Evolutionary conservation across 2,329 filamentous ascomycete species (phyloP).

Genomic region (Fusarium sp.): DNA sequence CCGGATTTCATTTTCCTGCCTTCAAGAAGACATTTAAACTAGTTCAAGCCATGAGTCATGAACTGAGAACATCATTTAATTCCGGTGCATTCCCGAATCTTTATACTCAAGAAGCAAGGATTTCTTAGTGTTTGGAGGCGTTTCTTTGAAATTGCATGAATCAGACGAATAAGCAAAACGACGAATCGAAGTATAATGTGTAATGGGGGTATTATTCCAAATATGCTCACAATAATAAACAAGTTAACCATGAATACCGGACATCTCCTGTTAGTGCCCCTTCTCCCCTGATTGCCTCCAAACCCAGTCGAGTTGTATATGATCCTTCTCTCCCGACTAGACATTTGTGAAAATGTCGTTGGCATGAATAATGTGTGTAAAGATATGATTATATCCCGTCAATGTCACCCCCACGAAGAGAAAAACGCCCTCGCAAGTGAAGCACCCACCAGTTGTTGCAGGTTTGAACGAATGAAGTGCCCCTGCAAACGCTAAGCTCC

Average conservation of each 20-base stretch:
- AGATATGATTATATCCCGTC: slow-evolving; percentile 29
- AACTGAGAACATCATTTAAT: neutral
- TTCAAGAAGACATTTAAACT: neutral
- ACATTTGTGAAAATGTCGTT: slow-evolving; percentile 28
- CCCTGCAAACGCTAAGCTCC: slow-evolving; percentile 35
- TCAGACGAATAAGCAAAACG: neutral
- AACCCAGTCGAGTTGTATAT: slow-evolving; percentile 28
- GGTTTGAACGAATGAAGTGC: slow-evolving; percentile 35
- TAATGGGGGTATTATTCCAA: slow-evolving; percentile 48
- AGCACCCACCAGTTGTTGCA: slow-evolving; percentile 19
- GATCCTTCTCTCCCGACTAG: slow-evolving; percentile 24
- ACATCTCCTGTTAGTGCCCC: slow-evolving; percentile 26
- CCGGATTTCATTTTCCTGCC: neutral
- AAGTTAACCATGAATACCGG: slow-evolving; percentile 40
- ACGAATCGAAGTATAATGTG: slow-evolving; percentile 13
- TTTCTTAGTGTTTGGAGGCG: neutral
- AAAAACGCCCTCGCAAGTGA: slow-evolving; percentile 28
- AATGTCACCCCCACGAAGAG: slow-evolving; percentile 19
- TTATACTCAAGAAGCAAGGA: neutral
- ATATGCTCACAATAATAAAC: slow-evolving; percentile 44
- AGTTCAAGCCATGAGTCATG: neutral
- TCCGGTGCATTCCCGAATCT: neutral
- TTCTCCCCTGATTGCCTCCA: slow-evolving; percentile 13
- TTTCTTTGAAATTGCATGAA: neutral
- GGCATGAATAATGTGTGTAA: slow-evolving; percentile 26